Base-by-base conservation (phyloP, 2,329 filamentous ascomycete species). In the Hypoxylon sp. region DNA sequence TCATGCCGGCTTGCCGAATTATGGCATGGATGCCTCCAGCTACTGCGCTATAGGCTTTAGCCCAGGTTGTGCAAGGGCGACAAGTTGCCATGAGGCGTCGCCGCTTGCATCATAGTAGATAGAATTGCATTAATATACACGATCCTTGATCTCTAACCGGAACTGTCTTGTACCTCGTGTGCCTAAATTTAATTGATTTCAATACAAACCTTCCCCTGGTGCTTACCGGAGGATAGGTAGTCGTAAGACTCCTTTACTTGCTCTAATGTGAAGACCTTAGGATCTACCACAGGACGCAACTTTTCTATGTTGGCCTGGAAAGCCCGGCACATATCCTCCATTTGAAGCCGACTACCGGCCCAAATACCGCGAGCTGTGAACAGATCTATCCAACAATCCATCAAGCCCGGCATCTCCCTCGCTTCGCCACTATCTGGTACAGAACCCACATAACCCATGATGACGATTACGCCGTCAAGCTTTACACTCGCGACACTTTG, bases 301-400 rank as follows among this genome's bases (percentile, higher is more conserved):
- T 78, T 77, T 29, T 81, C 81, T 23, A 79, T 75, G 3, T 82
- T 80, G 50, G 77, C 81, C 68, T 86, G 84, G 59, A 87, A 79
- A 14, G 82, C 83, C 1, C 77, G 75, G 67, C 80, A 81, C 81
- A 87, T 84, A 8, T 85, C 84, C 74, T 86, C 83, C 76, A 86
- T 81, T 76, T 84, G 81, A 2, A 74, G 45, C 14, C 82, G 74
- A 70, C 65, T 83, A 3, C 85, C 85, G 5, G 82, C 81, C 43
- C 83, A 74, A 2, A 86, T 67, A 27, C 83, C 83, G 2, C 85
- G 76, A 5, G 80, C 78, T 0, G 79, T 85, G 74, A 81, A 81
- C 9, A 77, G 53, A 19, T 73, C 77, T 23, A 61, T 78, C 75
- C 70, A 80, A 47, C 64, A 78, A 74, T 56, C 69, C 30, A 52